Conservation (phyloP, 495 filamentous ascomycete genomes). For the Arthonia radiata region DNA sequence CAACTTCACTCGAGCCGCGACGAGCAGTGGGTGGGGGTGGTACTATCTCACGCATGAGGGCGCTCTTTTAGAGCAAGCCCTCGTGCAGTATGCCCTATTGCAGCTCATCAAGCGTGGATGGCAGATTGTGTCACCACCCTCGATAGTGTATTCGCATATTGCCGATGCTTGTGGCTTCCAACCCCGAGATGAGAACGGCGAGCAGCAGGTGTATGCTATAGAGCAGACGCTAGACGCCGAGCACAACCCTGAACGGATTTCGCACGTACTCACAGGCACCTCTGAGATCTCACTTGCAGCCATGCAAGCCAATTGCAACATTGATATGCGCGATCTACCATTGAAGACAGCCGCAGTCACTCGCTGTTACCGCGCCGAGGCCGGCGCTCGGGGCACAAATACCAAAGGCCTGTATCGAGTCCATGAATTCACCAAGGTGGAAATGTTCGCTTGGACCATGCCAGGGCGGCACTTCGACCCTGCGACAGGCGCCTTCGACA, state of each 20-base stretch:
- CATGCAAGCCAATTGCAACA: constrained; percentile 51
- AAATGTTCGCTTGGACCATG: constrained; percentile 73
- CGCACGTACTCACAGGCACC: constrained; percentile 54
- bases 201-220: constrained; percentile 72
- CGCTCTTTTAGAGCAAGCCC: constrained; percentile 73
- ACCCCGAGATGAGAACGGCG: constrained; percentile 69
- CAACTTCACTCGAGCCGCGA: constrained; percentile 60
- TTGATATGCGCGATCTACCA: constrained; percentile 40
- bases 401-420: constrained; percentile 92
- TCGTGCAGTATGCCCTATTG: constrained; percentile 60
- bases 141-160: constrained; percentile 78
- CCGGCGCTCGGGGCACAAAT: constrained; percentile 64
- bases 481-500: background rate
- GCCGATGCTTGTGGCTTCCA: constrained; percentile 78
- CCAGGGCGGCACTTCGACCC: constrained; percentile 13
- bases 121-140: constrained; percentile 56
- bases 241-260: constrained; percentile 31
- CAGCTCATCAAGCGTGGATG: constrained; percentile 47
- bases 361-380: constrained; percentile 82
- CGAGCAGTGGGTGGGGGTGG: constrained; percentile 83
- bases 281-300: constrained; percentile 86
- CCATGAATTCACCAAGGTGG: constrained; percentile 98
- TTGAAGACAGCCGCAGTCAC: constrained; percentile 59
- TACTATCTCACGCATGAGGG: constrained; percentile 81
- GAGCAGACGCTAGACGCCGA: constrained; percentile 33